A percentile compares a stretch with the other conserved stretches of the same genome.
Evolutionary conservation across 2,329 filamentous ascomycete genomes (phyloP).

Genomic region (Lanzia echinophila): DNA sequence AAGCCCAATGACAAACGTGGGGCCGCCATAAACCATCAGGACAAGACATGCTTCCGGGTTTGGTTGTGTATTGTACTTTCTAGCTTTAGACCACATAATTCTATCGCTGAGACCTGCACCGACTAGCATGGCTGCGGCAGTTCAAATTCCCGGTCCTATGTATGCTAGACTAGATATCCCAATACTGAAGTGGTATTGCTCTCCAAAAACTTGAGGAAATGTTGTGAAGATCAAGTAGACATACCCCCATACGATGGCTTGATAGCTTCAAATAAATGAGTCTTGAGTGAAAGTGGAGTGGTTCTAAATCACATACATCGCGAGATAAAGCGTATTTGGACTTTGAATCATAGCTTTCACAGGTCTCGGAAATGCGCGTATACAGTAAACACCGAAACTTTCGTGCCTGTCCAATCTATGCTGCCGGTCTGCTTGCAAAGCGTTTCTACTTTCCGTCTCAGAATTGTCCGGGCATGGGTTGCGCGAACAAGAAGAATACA

Average conservation of each 20-base stretch:
- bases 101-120: conserved; percentile 17
- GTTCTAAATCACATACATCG: background rate
- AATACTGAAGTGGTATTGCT: conserved; percentile 28
- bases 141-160: conserved; percentile 29
- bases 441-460: background rate
- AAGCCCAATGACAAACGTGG: conserved; percentile 35
- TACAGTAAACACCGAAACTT: background rate
- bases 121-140: conserved; percentile 16
- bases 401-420: conserved; percentile 24
- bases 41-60: conserved; percentile 33
- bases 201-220: conserved; percentile 11
- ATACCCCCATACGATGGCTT: conserved; percentile 39
- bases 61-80: conserved; percentile 39
- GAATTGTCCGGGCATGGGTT: conserved; percentile 14
- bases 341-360: background rate
- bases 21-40: conserved; percentile 32
- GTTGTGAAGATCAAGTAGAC: conserved; percentile 17
- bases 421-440: background rate
- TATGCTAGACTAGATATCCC: conserved; percentile 32
- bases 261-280: conserved; percentile 34
- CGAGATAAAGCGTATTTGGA: background rate
- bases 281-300: background rate
- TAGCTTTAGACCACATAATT: conserved; percentile 34
- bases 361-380: background rate
- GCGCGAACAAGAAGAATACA: conserved; percentile 16